Percentiles rank a stretch among this genome's conserved stretches.
Conservation (phyloP, 2,329 filamentous ascomycete genomes). For the Apiospora phragmitis region DNA sequence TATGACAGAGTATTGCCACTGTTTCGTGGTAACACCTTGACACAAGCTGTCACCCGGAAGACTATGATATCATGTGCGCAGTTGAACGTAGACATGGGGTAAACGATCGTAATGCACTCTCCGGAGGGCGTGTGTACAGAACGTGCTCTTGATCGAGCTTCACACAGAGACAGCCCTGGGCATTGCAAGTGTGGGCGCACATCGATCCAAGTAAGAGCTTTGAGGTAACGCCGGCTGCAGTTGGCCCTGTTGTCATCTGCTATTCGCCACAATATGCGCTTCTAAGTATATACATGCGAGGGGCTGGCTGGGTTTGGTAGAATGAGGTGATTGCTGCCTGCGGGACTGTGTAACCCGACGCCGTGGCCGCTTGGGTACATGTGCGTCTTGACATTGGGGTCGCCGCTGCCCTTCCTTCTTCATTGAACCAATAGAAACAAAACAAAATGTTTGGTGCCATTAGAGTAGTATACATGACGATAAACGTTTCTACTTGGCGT, state of each 20-base stretch:
- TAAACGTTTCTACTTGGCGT: background rate
- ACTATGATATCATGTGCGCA: background rate
- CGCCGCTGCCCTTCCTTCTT: background rate
- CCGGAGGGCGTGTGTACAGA: too few species aligned
- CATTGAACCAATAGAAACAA: too few species aligned
- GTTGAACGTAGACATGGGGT: background rate
- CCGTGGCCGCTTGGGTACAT: background rate
- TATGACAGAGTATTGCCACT: background rate
- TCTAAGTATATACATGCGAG: background rate
- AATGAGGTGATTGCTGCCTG: background rate
- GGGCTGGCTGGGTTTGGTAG: background rate
- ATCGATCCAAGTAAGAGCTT: background rate
- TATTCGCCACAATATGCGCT: background rate
- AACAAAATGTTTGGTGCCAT: background rate
- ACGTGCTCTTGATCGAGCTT: background rate
- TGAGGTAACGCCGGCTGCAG: background rate
- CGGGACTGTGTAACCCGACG: background rate
- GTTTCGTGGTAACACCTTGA: background rate
- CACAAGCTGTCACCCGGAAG: background rate
- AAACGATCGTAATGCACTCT: background rate
- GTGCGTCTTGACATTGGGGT: background rate
- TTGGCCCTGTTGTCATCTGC: background rate
- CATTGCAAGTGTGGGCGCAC: background rate
- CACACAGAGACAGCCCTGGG: background rate
- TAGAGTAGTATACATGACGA: background rate